phyloP scores from a whole-genome alignment of 768 basidiomycete species.

The Tricholoma terreum region DNA sequence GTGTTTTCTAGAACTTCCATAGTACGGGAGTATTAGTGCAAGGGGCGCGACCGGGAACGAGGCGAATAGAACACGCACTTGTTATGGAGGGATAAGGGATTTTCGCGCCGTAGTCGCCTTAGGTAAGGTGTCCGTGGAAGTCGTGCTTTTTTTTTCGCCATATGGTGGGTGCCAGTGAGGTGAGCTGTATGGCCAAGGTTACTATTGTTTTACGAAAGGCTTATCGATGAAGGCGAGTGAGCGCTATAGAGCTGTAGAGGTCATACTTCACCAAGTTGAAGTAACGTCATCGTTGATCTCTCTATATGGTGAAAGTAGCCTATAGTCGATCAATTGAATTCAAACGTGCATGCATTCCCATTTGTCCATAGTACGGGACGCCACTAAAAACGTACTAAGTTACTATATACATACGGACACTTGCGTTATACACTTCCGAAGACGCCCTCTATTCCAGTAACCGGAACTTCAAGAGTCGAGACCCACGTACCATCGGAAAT shows the following conservation, averaged over 20 bases:
- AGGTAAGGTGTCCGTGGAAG: neutral
- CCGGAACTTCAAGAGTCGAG: neutral
- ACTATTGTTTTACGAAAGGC: neutral
- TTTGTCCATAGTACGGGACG: neutral
- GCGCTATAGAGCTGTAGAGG: neutral
- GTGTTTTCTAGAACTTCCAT: neutral
- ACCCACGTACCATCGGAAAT: neutral
- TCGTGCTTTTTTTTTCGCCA: neutral
- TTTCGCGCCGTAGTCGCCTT: neutral
- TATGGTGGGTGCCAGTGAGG: neutral
- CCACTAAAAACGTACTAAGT: neutral
- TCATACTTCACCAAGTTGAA: neutral
- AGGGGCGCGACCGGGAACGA: neutral
- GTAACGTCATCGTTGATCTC: neutral
- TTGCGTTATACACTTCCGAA: no score
- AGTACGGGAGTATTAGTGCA: neutral
- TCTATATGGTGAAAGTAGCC: neutral
- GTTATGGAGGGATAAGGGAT: neutral
- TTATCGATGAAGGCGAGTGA: neutral
- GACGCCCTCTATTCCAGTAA: neutral
- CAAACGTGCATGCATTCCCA: neutral
- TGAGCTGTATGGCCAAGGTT: neutral
- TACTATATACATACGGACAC: no score
- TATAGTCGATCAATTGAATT: neutral
- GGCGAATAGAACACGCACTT: neutral